Percentiles rank a stretch among this genome's conserved stretches.
These are phyloP conservation scores for Suillus ampliporus DNA, from an alignment of 768 basidiomycete genomes.

Conservation along the genomic window DNA sequence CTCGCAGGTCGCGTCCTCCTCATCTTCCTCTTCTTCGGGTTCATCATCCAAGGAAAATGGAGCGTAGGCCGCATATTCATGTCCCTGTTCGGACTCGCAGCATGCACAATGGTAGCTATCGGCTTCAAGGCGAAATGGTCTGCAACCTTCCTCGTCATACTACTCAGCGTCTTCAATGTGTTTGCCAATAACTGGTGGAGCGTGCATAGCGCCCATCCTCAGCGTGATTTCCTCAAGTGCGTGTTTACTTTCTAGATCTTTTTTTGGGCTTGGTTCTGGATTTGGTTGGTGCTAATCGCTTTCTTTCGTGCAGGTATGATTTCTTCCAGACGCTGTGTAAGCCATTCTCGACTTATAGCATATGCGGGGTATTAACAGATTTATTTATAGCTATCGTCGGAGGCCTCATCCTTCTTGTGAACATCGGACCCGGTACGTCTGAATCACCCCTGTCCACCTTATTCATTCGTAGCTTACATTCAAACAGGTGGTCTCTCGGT, in stretches of 20 bases:
- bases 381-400: constrained; percentile 81
- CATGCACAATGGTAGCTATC: constrained; percentile 95
- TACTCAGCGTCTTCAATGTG: constrained; percentile 94
- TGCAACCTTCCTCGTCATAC: constrained; percentile 91
- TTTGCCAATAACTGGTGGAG: constrained; percentile 99
- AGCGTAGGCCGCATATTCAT: constrained; percentile 84
- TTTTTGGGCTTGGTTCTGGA: background rate
- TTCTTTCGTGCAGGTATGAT: constrained; percentile 85
- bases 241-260: constrained; percentile 41
- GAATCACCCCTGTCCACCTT: background rate
- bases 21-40: constrained; percentile 99
- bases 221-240: constrained; percentile 97
- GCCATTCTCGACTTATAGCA: background rate
- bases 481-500: constrained; percentile 86
- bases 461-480: constrained; percentile 7
- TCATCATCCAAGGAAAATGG: constrained; percentile 94
- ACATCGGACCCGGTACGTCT: constrained; percentile 90
- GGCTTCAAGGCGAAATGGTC: constrained; percentile 99
- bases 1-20: constrained; percentile 95
- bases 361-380: constrained; percentile 16
- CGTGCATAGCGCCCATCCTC: constrained; percentile 89
- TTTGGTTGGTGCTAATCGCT: constrained; percentile 27
- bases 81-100: constrained; percentile 87
- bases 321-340: constrained; percentile 97
- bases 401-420: constrained; percentile 94